Evolutionary conservation across 345 rosid genomes (phyloP).

Genomic region (Aegle marmelos): DNA sequence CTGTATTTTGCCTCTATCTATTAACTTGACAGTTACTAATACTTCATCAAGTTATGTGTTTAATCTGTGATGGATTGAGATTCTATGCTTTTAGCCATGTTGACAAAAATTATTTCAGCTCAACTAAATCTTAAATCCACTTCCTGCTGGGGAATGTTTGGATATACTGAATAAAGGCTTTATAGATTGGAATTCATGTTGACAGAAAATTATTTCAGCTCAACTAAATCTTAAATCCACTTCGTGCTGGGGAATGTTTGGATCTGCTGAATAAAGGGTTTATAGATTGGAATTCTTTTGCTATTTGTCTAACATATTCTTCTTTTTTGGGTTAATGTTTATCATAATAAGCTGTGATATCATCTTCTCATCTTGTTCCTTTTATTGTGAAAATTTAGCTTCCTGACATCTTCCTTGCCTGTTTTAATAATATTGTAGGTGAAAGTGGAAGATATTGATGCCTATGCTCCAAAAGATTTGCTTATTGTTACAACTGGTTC

Average conservation of each 20-base stretch:
- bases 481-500: conserved; percentile 97
- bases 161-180: neutral
- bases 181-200: neutral
- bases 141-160: neutral
- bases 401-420: conserved; percentile 3
- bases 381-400: conserved; percentile 10
- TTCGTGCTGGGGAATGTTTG: neutral
- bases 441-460: conserved; percentile 93
- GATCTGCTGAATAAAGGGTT: neutral
- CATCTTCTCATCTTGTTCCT: neutral
- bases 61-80: neutral
- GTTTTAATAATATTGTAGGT: conserved; percentile 39
- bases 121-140: neutral
- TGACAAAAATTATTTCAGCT: neutral
- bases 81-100: neutral
- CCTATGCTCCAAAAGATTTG: conserved; percentile 91
- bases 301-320: conserved; percentile 3
- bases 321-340: neutral
- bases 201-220: neutral
- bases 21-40: neutral
- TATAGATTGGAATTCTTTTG: neutral
- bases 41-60: neutral
- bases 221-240: neutral
- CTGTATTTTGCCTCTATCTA: neutral
- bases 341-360: neutral